Evolutionary conservation across 2,329 filamentous ascomycete species (phyloP), one percentile per base, ranked within the genome.

Genomic region (Seiridium cupressi): DNA sequence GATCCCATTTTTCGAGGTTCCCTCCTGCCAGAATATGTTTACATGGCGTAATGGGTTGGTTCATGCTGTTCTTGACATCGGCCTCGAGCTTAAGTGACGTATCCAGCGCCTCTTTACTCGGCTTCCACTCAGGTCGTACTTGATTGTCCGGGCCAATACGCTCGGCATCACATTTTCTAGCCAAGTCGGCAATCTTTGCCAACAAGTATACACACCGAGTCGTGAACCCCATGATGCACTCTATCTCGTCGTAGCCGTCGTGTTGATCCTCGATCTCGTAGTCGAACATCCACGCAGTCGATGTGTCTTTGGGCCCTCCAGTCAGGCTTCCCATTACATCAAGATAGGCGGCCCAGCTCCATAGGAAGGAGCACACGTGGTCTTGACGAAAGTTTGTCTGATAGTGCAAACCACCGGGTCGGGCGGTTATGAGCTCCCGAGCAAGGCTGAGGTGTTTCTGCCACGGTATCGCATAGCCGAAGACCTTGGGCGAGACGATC

Each of bases 271-370:
- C 82, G 9, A 80, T 72, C 40, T 75, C 73, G 63, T 79, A 76
- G 66, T 80, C 80, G 73, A 84, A 73, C 77, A 86, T 70, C 79
- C 80, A 73, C 63, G 78, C 65, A 58, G 76, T 79, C 7, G 85
- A 76, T 0, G 84, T 82, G 31, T 79, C 79, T 40, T 80, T 80
- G 40, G 70, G 78, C 8, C 84, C 83, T 13, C 89, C 90, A 58
- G 78, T 88, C 34, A 96, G 78, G 47, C 86, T 88, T 32, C 91
- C 92, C 59, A 95, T 78, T 1, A 95, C 87, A 69, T 95, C 91
- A 26, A 96, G 82, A 73, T 95, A 95, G 1, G 89, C 89, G 64
- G 95, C 89, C 92, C 92, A 96, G 61, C 90, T 86, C 65, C 86
- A 88, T 8, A 95, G 81, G 69, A 96, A 95, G 57, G 89, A 89